Conservation (phyloP, 2,329 filamentous ascomycete genomes). For the Aspergillus udagawae region DNA sequence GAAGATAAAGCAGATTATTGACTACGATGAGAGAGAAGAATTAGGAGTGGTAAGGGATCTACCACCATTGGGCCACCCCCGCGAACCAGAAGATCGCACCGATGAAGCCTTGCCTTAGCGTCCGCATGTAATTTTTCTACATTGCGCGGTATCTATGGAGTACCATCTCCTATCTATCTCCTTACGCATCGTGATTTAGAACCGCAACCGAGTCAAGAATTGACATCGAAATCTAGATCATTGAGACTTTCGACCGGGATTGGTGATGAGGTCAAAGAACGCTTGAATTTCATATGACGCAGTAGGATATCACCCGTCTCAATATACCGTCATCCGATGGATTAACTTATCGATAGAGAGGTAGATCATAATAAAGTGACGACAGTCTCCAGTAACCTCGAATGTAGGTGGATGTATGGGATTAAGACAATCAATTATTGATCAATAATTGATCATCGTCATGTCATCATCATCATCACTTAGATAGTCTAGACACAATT, state of each 20-base stretch:
- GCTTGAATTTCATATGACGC: neutral
- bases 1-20: neutral
- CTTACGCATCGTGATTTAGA: neutral
- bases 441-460: neutral
- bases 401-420: neutral
- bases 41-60: neutral
- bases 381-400: neutral
- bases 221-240: neutral
- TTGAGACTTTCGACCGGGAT: neutral
- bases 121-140: neutral
- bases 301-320: neutral
- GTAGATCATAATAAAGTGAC: neutral
- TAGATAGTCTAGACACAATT: neutral
- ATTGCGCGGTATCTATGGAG: too few relatives aligned
- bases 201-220: neutral
- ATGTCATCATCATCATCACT: neutral
- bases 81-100: neutral
- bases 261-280: neutral
- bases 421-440: neutral
- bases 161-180: neutral
- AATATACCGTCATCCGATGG: conserved; percentile 5
- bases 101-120: neutral
- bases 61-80: neutral
- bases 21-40: neutral
- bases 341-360: neutral